Evolutionary conservation across 1,284 basidiomycete genomes (phyloP), one percentile per base, ranked within the genome.

Genomic region (Sporisorium sorghi): DNA sequence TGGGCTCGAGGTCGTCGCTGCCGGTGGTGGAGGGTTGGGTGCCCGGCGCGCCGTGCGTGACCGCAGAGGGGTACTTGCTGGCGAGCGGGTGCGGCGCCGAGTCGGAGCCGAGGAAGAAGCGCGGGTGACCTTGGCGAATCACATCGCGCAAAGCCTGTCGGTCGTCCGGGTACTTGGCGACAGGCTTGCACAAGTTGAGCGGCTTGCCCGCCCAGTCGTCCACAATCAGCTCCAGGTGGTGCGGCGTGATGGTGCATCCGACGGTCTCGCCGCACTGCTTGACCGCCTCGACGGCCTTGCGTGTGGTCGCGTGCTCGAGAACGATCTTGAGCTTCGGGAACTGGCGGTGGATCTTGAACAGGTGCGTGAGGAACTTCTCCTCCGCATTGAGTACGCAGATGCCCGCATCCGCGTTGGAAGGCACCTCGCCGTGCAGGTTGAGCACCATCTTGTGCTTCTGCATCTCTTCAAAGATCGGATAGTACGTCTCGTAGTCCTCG

Each of bases 151-250:
- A 86, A 11, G 97, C 95, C 76, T 89, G 86, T 28, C 96, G 88
- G 85, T 99, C 97, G 75, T 92, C 91, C 5, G 95, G 95, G 81
- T 90, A 94, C 86, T 99, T 99, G 28, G 97, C 96, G 23, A 99
- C 92, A 0, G 97, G 97, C 86, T 99, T 99, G 88, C 97, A 99
- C 85, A 93, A 99, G 84, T 97, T 90, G 88, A 93, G 93, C 0
- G 93, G 90, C 85, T 98, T 94, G 7, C 95, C 94, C 1, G 95
- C 95, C 91, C 96, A 98, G 81, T 97, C 93, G 85, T 99, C 97
- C 9, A 99, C 93, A 1, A 93, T 96, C 59, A 99, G 88, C 40
- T 90, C 90, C 39, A 99, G 90, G 85, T 99, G 97, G 86, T 99
- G 97, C 0, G 95, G 92, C 3, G 97, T 99, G 86, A 99, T 98